phyloP scores from a whole-genome alignment of 768 basidiomycete genomes.

The Lentinula edodes region DNA sequence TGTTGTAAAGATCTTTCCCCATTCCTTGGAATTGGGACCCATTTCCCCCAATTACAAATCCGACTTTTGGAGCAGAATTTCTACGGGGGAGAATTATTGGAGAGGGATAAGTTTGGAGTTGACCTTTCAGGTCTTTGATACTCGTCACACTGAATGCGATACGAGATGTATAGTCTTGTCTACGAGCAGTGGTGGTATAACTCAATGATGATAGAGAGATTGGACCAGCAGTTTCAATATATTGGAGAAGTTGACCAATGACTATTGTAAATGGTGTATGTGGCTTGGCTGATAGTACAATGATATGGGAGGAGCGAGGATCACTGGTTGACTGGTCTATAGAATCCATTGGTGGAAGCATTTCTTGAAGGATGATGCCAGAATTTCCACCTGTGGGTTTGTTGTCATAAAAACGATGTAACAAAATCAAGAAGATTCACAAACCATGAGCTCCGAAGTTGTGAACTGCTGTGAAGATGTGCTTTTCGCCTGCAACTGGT shows the following conservation, averaged over 20 bases:
- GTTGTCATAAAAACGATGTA: neutral
- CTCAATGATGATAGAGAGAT: slow-evolving; percentile 2
- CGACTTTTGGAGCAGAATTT: slow-evolving; percentile 1
- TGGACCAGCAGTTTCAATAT: neutral
- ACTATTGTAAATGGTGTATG: neutral
- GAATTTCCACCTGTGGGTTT: slow-evolving; percentile 3
- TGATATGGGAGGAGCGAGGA: neutral
- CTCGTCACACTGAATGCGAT: slow-evolving; percentile 6
- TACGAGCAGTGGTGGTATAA: slow-evolving; percentile 5
- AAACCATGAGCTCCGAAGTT: slow-evolving; percentile 5
- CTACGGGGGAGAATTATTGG: neutral
- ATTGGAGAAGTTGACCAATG: neutral
- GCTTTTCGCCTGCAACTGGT: neutral
- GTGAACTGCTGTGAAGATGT: slow-evolving; percentile 1
- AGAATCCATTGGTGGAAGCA: neutral
- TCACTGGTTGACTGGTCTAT: neutral
- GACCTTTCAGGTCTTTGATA: neutral
- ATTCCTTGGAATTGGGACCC: slow-evolving; percentile 5
- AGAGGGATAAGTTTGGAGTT: neutral
- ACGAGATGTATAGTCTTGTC: slow-evolving; percentile 3
- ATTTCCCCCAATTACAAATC: slow-evolving; percentile 5
- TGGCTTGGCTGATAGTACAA: slow-evolving; percentile 1
- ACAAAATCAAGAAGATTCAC: neutral
- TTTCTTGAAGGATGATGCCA: neutral
- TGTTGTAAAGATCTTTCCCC: neutral